phyloP scores from a whole-genome alignment of 768 basidiomycete genomes.

The Imleria badia region DNA sequence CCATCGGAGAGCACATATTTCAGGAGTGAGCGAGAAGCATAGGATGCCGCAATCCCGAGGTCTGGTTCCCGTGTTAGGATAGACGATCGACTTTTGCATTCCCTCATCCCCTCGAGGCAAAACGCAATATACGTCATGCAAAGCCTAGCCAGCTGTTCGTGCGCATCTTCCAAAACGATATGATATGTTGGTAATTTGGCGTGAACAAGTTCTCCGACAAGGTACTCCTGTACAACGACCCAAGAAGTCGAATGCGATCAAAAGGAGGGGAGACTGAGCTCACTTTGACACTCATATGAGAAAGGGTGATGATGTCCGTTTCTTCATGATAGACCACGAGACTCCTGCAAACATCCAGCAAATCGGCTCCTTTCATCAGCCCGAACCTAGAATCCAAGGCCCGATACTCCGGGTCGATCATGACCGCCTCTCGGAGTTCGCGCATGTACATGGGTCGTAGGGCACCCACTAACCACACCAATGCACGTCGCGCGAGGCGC shows the following conservation, averaged over 20 bases:
- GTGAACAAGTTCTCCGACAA: slow-evolving; percentile 1
- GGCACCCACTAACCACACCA: slow-evolving; percentile 13
- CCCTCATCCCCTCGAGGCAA: slow-evolving; percentile 7
- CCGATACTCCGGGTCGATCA: not conserved
- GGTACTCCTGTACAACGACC: slow-evolving; percentile 10
- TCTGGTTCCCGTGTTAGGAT: not conserved
- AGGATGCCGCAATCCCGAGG: no score
- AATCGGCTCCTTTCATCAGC: not conserved
- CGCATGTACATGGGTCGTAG: slow-evolving; percentile 7
- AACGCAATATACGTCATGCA: slow-evolving; percentile 8
- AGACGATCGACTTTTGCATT: not conserved
- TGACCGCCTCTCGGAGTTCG: slow-evolving; percentile 11
- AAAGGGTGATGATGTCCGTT: slow-evolving; percentile 7
- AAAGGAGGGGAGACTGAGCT: not conserved
- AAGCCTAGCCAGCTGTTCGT: slow-evolving; percentile 3
- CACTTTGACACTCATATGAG: slow-evolving; percentile 23
- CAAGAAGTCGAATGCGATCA: not conserved
- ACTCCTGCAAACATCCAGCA: slow-evolving; percentile 3
- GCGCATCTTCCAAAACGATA: slow-evolving; percentile 6
- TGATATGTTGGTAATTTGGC: slow-evolving; percentile 1
- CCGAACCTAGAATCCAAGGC: not conserved
- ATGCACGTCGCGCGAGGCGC: not conserved
- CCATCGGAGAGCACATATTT: slow-evolving; percentile 12
- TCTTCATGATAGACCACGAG: slow-evolving; percentile 11
- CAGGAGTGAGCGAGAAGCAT: slow-evolving; percentile 1